A percentile compares a stretch with the other conserved stretches of the same genome.
These are phyloP conservation scores for Peronospora farinosa DNA, from an alignment of 352 stramenopile genomes.

Conservation along the genomic window DNA sequence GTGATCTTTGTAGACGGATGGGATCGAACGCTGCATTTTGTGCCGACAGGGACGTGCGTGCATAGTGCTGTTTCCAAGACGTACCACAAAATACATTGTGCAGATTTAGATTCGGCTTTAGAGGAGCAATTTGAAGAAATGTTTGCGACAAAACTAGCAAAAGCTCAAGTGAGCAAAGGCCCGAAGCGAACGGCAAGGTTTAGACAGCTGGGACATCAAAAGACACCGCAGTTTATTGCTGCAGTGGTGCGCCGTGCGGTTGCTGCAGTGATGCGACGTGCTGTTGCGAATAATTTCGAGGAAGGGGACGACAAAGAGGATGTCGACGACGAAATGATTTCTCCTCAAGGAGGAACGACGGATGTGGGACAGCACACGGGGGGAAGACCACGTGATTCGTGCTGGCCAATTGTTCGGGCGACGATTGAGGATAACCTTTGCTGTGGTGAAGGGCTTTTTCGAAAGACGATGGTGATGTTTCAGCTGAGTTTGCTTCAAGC, in stretches of 20 bases:
- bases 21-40: constrained; percentile 33
- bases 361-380: constrained; percentile 52
- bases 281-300: too few relatives aligned
- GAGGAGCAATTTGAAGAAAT: constrained; percentile 6
- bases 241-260: constrained; percentile 19
- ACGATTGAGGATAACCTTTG: constrained; percentile 31
- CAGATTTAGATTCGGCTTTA: constrained; percentile 16
- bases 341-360: constrained; percentile 31
- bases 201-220: constrained; percentile 37
- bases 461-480: constrained; percentile 33
- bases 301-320: background rate
- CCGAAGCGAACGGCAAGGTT: constrained; percentile 27
- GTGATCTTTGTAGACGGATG: constrained; percentile 42
- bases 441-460: constrained; percentile 26
- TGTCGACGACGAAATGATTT: too few relatives aligned
- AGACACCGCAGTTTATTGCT: constrained; percentile 49
- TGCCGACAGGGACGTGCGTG: constrained; percentile 22
- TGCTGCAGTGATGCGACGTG: background rate
- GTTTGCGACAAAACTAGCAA: constrained; percentile 18
- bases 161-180: constrained; percentile 26
- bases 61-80: constrained; percentile 35
- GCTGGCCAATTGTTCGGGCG: constrained; percentile 45
- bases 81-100: constrained; percentile 27
- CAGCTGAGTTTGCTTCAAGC: constrained; percentile 18
- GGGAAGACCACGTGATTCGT: constrained; percentile 34